Conservation (phyloP, 495 filamentous ascomycete genomes). For the Penicillium arizonense region DNA sequence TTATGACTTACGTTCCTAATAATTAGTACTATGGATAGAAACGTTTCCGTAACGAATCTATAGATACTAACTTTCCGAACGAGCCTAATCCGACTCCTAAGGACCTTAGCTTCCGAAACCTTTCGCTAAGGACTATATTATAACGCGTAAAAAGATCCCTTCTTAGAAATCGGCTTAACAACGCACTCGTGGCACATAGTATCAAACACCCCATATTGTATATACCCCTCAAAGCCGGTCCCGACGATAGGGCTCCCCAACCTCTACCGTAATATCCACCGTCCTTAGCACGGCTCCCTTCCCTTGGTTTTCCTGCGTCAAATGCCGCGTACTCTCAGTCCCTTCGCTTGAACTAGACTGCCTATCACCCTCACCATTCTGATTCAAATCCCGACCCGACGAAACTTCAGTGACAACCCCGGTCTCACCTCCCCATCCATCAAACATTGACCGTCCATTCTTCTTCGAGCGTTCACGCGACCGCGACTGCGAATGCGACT, state of each 20-base stretch:
- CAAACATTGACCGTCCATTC: slow-evolving; percentile 4
- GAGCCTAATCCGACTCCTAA: no score
- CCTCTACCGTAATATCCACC: slow-evolving; percentile 22
- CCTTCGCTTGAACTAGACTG: slow-evolving; percentile 11
- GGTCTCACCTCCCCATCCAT: slow-evolving; percentile 5
- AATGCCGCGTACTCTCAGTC: slow-evolving; percentile 13
- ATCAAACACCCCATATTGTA: no score
- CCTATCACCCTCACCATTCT: neutral
- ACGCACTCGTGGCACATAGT: no score
- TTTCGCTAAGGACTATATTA: no score
- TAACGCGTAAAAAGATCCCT: no score
- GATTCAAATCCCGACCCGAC: neutral
- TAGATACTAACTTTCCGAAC: no score
- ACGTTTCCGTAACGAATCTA: no score
- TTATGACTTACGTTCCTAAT: no score
- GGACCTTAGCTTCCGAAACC: no score
- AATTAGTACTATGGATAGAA: no score
- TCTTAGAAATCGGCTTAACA: no score
- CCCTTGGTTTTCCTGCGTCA: slow-evolving; percentile 8
- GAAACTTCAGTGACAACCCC: slow-evolving; percentile 10
- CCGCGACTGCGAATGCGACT: neutral
- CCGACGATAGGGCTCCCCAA: slow-evolving; percentile 5
- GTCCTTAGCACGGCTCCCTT: slow-evolving; percentile 16
- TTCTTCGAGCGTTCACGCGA: neutral
- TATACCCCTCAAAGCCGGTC: neutral